These are phyloP conservation scores for Gastrolobium bilobum DNA, from an alignment of 306 rosid genomes.

Conservation along the genomic window DNA sequence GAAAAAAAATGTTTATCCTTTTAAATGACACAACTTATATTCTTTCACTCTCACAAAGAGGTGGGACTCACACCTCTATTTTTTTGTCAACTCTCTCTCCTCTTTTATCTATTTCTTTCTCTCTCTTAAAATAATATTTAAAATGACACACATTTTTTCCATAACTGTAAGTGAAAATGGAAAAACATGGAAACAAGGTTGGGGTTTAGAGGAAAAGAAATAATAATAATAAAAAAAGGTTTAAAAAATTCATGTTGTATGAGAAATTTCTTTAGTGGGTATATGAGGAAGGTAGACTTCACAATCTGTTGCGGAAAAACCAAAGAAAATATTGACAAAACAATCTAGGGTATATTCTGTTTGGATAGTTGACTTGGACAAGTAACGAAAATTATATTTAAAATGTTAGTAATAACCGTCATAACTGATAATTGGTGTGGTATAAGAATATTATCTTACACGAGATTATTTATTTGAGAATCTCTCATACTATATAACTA, in stretches of 20 bases:
- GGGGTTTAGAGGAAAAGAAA: neutral
- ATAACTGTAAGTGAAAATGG: neutral
- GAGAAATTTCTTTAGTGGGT: slow-evolving; percentile 8
- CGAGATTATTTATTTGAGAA: neutral
- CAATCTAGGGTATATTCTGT: neutral
- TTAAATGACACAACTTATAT: too few relatives aligned
- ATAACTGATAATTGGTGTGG: neutral
- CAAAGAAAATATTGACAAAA: slow-evolving; percentile 15
- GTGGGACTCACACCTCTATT: too few relatives aligned
- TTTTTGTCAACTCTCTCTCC: too few relatives aligned
- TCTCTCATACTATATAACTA: too few relatives aligned
- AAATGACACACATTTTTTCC: too few relatives aligned
- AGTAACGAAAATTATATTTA: neutral
- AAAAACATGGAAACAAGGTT: neutral
- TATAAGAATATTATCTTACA: neutral
- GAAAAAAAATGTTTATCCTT: too few relatives aligned
- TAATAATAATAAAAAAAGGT: neutral
- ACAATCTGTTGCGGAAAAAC: slow-evolving; percentile 39
- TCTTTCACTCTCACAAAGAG: too few relatives aligned
- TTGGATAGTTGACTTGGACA: slow-evolving; percentile 11
- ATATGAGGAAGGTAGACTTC: slow-evolving; percentile 13
- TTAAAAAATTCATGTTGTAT: slow-evolving; percentile 1
- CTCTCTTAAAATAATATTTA: too few relatives aligned
- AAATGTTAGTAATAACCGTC: neutral
- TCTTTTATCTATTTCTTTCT: too few relatives aligned